phyloP scores from a whole-genome alignment of 2,329 filamentous ascomycete species.

The Cercospora sp. region DNA sequence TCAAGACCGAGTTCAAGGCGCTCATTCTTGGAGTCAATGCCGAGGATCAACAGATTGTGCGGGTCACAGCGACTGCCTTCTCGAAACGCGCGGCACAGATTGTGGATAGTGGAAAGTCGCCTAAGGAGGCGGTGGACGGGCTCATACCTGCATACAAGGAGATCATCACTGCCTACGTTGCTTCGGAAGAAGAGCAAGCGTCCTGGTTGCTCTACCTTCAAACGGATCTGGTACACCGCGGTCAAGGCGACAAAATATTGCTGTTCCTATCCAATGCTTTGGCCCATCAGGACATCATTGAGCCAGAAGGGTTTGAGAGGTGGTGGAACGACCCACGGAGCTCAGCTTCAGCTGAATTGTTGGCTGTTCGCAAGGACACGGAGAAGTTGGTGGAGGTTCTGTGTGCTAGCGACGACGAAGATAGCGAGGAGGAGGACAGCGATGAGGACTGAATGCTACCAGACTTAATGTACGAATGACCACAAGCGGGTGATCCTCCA shows the following conservation, averaged over 20 bases:
- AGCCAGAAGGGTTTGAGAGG: conserved; percentile 81
- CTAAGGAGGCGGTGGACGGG: conserved; percentile 45
- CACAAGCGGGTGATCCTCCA: conserved; percentile 12
- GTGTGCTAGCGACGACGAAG: conserved; percentile 72
- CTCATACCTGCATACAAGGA: conserved; percentile 56
- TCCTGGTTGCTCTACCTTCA: conserved; percentile 84
- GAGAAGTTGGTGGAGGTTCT: conserved; percentile 75
- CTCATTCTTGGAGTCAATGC: conserved; percentile 90
- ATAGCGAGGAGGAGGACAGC: conserved; percentile 54
- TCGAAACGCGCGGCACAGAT: conserved; percentile 77
- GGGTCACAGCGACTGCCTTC: conserved; percentile 81
- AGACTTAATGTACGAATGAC: conserved; percentile 8
- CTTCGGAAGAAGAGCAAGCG: conserved; percentile 67
- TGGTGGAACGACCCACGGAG: conserved; percentile 85
- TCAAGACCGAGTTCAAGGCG: conserved; percentile 90
- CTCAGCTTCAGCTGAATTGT: conserved; percentile 67
- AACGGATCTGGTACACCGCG: conserved; percentile 68
- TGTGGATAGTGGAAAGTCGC: conserved; percentile 46
- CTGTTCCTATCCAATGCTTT: conserved; percentile 79
- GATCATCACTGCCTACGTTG: conserved; percentile 58
- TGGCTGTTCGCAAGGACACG: conserved; percentile 69
- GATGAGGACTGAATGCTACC: conserved; percentile 17
- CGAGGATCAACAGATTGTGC: conserved; percentile 82
- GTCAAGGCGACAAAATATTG: conserved; percentile 67
- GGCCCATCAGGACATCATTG: conserved; percentile 78